Percentiles rank a stretch among this genome's conserved stretches.
Evolutionary conservation across 2,329 filamentous ascomycete genomes (phyloP).

Genomic region (Zymoseptoria pseudotritici): DNA sequence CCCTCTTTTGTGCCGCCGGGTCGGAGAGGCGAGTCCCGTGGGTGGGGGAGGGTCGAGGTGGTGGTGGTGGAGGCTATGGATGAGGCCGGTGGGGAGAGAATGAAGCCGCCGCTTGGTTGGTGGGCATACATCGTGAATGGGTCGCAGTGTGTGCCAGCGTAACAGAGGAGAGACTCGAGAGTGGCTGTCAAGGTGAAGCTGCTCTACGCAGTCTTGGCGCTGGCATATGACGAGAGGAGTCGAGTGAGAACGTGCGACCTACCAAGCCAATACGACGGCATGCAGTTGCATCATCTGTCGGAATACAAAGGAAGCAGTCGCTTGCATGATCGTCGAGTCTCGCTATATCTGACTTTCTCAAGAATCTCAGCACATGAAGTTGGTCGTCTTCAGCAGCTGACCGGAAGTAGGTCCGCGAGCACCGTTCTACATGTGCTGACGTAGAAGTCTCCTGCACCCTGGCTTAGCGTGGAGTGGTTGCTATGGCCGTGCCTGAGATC

Average conservation of each 20-base stretch:
- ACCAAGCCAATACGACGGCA: neutral
- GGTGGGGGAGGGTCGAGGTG: constrained; percentile 40
- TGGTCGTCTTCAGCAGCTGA: neutral
- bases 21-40: constrained; percentile 46
- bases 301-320: neutral
- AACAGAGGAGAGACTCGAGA: neutral
- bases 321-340: too few relatives aligned
- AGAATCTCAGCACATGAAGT: too few relatives aligned
- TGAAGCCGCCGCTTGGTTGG: constrained; percentile 33
- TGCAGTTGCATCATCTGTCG: neutral
- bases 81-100: constrained; percentile 45
- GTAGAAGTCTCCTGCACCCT: too few relatives aligned
- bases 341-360: too few relatives aligned
- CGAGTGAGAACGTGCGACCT: neutral
- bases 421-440: too few relatives aligned
- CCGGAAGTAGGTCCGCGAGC: neutral
- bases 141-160: neutral
- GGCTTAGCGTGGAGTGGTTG: too few relatives aligned
- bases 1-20: constrained; percentile 53
- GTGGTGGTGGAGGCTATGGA: constrained; percentile 34
- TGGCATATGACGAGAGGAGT: neutral
- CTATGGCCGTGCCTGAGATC: neutral
- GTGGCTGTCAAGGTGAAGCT: neutral
- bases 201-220: neutral
- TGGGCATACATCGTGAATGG: neutral